Base-by-base conservation (phyloP, 2,329 filamentous ascomycete species). In the Clonostachys rosea region DNA sequence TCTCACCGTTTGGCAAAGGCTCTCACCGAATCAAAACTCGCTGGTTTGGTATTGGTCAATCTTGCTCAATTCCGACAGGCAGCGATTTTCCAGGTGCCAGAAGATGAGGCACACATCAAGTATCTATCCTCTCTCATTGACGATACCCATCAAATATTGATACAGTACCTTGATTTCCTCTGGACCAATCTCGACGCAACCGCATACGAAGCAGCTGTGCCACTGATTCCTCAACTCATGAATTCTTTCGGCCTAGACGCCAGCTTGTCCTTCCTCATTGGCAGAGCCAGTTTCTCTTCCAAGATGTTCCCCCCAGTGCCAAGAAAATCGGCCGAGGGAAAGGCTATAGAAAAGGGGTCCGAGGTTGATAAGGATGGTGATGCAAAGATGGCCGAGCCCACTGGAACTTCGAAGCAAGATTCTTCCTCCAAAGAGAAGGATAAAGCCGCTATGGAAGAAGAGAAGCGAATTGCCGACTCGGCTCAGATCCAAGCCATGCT, bases 51-150 rank as follows among this genome's bases (percentile, higher is more conserved):
- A 3, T 78, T 99, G n/a, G 80, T 97, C 56, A 87, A 91, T 41
- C 86, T 99, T 56, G 89, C 91, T 1, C 91, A 96, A 60, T 91
- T 96, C 64, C 84, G 90, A 42, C 86, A 95, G 60, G 83, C 86
- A n/a, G 94, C 90, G 51, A 81, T 94, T 20, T 95, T 87, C 66
- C 83, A 83, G 39, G 70, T 86, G 2, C 79, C 86, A 7, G 83
- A 90, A 35, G 74, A 78, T 20, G 81, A 87, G 49, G 85, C 88
- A 0, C 91, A 95, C 51, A 84, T 96, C 62, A 99, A 99, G 64
- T 85, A 91, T 40, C 71, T 97, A 12, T 88, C 89, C 4, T 90
- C 90, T 45, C 84, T 96, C 54, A 80, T 95, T 45, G 94, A 99
- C 61, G 91, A 96, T 62, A 86, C 95, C 17, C 89, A 96, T 55